Evolutionary conservation across 306 rosid species (phyloP).

Genomic region (Begonia masoniana): DNA sequence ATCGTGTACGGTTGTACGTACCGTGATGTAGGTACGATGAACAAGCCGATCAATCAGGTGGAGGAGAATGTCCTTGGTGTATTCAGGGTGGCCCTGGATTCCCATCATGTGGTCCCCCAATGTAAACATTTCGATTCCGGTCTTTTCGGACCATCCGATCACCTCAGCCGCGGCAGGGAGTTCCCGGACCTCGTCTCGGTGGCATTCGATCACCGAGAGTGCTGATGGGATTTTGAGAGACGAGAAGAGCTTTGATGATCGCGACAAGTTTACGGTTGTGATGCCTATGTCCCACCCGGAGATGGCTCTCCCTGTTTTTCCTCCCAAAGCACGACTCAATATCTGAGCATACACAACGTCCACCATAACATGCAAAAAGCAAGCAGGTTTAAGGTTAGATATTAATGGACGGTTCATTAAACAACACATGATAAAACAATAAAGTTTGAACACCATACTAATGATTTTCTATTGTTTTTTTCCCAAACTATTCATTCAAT

Average conservation of each 20-base stretch:
- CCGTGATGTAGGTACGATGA: slow-evolving; percentile 31
- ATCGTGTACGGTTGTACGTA: slow-evolving; percentile 1
- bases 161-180: slow-evolving; percentile 66
- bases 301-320: slow-evolving; percentile 51
- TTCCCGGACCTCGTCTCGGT: slow-evolving; percentile 75
- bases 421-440: too few species aligned
- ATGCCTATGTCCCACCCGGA: slow-evolving; percentile 90
- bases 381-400: too few species aligned
- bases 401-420: too few species aligned
- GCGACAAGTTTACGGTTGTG: slow-evolving; percentile 34
- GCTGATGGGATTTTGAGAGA: slow-evolving; percentile 42
- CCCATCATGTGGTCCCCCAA: slow-evolving; percentile 72
- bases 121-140: slow-evolving; percentile 62
- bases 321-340: slow-evolving; percentile 71
- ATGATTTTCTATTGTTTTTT: too few species aligned
- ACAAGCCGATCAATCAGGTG: slow-evolving; percentile 64
- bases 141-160: slow-evolving; percentile 75
- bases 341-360: slow-evolving; percentile 26
- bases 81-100: slow-evolving; percentile 98
- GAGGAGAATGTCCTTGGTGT: slow-evolving; percentile 48
- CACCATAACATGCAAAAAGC: too few species aligned
- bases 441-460: too few species aligned
- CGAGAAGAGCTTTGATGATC: slow-evolving; percentile 30
- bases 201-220: slow-evolving; percentile 56
- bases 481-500: too few species aligned